phyloP scores from a whole-genome alignment of 176 grass and related monocot genomes.

The Paspalum vaginatum region DNA sequence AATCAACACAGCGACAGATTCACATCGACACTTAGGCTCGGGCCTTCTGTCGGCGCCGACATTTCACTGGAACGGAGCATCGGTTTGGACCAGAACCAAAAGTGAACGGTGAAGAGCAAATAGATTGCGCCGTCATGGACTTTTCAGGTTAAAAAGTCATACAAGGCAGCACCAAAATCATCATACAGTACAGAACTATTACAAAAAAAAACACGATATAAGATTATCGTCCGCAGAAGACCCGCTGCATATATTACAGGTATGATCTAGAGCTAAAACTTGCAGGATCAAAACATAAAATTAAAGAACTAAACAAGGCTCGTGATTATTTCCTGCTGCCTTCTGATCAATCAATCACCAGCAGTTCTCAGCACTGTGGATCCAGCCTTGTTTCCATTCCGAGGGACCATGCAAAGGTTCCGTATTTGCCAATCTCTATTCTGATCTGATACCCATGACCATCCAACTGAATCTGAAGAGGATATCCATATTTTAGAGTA shows the following conservation, averaged over 20 bases:
- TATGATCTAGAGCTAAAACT: constrained; percentile 34
- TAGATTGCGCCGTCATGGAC: not conserved
- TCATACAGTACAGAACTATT: constrained; percentile 34
- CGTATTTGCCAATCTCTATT: not conserved
- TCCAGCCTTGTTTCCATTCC: not conserved
- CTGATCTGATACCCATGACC: not conserved
- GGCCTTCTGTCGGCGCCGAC: no score
- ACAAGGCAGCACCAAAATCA: not conserved
- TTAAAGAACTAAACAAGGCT: not conserved
- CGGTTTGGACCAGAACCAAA: no score
- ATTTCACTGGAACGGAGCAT: no score
- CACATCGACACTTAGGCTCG: no score
- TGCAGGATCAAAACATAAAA: not conserved
- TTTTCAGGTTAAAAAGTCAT: constrained; percentile 9
- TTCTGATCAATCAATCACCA: not conserved
- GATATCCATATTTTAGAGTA: constrained; percentile 14
- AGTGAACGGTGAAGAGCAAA: not conserved
- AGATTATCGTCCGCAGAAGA: constrained; percentile 30
- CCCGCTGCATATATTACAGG: constrained; percentile 55
- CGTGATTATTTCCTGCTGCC: constrained; percentile 48
- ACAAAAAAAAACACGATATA: constrained; percentile 17
- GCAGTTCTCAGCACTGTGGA: not conserved
- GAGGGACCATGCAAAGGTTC: not conserved
- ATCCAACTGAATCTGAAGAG: not conserved
- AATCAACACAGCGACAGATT: no score